phyloP scores from a whole-genome alignment of 2,329 filamentous ascomycete genomes.

The Chaetoscypha palmicola region DNA sequence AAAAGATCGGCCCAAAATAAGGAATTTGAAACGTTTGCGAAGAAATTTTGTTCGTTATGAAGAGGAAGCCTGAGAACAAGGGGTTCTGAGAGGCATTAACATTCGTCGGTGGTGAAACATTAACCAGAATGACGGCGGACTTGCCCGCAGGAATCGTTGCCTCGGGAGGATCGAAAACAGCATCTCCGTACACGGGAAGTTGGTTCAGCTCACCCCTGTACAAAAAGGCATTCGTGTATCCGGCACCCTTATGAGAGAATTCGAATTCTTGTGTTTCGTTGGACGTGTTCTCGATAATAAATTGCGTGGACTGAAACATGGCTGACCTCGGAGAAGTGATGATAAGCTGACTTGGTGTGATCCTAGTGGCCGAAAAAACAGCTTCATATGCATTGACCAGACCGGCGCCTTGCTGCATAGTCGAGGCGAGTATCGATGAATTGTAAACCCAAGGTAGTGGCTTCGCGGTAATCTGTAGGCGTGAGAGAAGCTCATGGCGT shows the following conservation, averaged over 20 bases:
- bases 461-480: slow-evolving; percentile 29
- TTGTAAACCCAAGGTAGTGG: slow-evolving; percentile 27
- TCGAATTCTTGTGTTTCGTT: slow-evolving; percentile 18
- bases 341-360: slow-evolving; percentile 24
- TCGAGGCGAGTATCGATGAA: slow-evolving; percentile 25
- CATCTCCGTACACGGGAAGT: not conserved
- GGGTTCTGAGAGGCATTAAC: not conserved
- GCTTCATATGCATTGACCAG: slow-evolving; percentile 31
- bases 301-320: slow-evolving; percentile 16
- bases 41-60: not conserved
- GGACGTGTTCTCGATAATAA: slow-evolving; percentile 25
- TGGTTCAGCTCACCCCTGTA: not conserved
- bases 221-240: slow-evolving; percentile 15
- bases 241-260: slow-evolving; percentile 22
- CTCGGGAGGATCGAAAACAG: not conserved
- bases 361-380: slow-evolving; percentile 18
- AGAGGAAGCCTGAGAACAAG: not conserved
- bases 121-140: not conserved
- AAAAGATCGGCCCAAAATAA: no score
- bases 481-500: slow-evolving; percentile 25
- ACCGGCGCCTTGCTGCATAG: slow-evolving; percentile 33
- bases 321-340: slow-evolving; percentile 11
- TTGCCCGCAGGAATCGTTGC: not conserved
- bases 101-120: not conserved
- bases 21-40: not conserved